Conservation (phyloP, 1,139 yeast genomes). For the Yamadazyma songkhlaensis region DNA sequence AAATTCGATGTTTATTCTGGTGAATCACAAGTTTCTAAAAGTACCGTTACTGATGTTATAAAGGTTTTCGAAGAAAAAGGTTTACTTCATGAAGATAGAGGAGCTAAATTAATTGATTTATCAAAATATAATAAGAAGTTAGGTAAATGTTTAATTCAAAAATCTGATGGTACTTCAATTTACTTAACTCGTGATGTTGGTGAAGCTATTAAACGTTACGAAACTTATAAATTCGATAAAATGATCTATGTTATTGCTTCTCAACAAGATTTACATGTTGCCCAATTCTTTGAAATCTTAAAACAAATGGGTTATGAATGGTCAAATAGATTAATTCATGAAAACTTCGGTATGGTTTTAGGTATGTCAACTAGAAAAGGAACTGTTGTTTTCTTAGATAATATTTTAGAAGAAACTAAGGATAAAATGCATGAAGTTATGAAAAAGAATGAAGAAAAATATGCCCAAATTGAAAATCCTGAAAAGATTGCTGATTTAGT, state of each 20-base stretch:
- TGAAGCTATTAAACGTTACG: slow-evolving; percentile 90
- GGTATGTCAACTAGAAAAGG: slow-evolving; percentile 99
- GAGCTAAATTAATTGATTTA: slow-evolving; percentile 87
- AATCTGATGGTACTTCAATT: slow-evolving; percentile 93
- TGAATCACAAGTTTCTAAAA: slow-evolving; percentile 87
- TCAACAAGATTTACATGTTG: slow-evolving; percentile 93
- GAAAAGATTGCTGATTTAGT: slow-evolving; percentile 93
- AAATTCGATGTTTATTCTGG: slow-evolving; percentile 88
- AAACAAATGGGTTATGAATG: slow-evolving; percentile 90
- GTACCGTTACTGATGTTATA: slow-evolving; percentile 66
- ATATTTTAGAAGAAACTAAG: slow-evolving; percentile 90
- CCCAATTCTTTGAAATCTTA: slow-evolving; percentile 92
- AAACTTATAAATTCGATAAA: slow-evolving; percentile 84
- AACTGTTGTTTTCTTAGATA: slow-evolving; percentile 94
- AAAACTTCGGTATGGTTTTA: slow-evolving; percentile 96
- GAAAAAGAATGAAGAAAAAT: slow-evolving; percentile 89
- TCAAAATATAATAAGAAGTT: slow-evolving; percentile 85
- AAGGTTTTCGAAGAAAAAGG: slow-evolving; percentile 63
- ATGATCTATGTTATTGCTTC: slow-evolving; percentile 94
- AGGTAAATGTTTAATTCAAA: slow-evolving; percentile 91
- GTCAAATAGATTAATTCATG: slow-evolving; percentile 77
- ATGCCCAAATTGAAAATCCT: slow-evolving; percentile 91
- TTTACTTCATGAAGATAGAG: slow-evolving; percentile 81
- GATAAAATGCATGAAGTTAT: slow-evolving; percentile 96
- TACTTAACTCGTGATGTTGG: slow-evolving; percentile 97